phyloP scores from a whole-genome alignment of 2,329 filamentous ascomycete genomes.

The Fusarium burgessii region DNA sequence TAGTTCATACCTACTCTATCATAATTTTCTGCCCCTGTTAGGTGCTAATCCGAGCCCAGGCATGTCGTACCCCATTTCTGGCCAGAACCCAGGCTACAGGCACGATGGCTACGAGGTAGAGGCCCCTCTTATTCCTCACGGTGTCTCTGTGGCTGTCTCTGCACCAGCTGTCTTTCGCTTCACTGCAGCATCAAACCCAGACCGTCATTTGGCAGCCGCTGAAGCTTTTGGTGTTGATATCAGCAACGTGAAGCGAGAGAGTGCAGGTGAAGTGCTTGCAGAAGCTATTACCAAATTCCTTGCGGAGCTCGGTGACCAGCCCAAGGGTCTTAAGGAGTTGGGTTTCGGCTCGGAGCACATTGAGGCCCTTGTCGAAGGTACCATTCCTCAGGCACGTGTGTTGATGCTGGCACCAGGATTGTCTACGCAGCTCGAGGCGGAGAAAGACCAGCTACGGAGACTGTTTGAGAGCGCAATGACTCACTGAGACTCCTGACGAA shows the following conservation, averaged over 20 bases:
- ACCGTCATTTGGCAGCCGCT: constrained; percentile 88
- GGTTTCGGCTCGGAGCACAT: constrained; percentile 84
- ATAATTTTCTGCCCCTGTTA: constrained; percentile 1
- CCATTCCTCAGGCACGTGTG: constrained; percentile 90
- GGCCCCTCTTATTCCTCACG: constrained; percentile 89
- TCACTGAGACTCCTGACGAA: constrained; percentile 44
- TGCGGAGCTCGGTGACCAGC: constrained; percentile 87
- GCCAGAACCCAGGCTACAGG: constrained; percentile 90
- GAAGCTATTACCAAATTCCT: constrained; percentile 88
- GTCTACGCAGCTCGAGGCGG: constrained; percentile 74
- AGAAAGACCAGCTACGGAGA: constrained; percentile 76
- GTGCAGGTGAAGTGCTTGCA: constrained; percentile 86
- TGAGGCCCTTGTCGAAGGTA: constrained; percentile 90
- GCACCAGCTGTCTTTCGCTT: constrained; percentile 95
- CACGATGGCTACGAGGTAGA: constrained; percentile 87
- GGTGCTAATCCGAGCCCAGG: constrained; percentile 57
- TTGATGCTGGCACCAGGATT: constrained; percentile 91
- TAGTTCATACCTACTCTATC: constrained; percentile 43
- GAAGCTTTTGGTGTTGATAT: constrained; percentile 93
- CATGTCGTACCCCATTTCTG: constrained; percentile 98
- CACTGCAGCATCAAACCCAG: constrained; percentile 90
- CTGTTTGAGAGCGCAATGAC: constrained; percentile 74
- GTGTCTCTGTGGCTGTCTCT: constrained; percentile 93
- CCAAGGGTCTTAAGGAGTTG: constrained; percentile 82
- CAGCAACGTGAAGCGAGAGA: constrained; percentile 86